Percentiles rank a stretch among this genome's conserved stretches.
phyloP scores from a whole-genome alignment of 306 rosid genomes.

The Astragalus glycyphyllos region DNA sequence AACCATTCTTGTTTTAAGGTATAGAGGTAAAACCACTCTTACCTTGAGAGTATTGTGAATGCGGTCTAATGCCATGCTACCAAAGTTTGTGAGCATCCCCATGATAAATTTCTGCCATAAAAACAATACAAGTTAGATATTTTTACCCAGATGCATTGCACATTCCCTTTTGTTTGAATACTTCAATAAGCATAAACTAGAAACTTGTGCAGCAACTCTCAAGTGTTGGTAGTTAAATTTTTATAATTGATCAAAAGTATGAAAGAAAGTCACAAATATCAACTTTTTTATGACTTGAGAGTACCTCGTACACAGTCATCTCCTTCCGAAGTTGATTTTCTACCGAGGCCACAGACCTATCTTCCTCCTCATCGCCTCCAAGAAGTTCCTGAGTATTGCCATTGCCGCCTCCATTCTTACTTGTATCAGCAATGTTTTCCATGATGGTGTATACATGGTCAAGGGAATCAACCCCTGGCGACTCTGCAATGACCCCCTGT shows the following conservation, averaged over 20 bases:
- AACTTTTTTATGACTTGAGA: slow-evolving; percentile 2
- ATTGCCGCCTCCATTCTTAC: slow-evolving; percentile 62
- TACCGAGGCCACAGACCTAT: slow-evolving; percentile 74
- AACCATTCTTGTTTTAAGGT: background rate
- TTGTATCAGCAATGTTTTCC: slow-evolving; percentile 69
- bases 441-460: slow-evolving; percentile 65
- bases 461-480: slow-evolving; percentile 56
- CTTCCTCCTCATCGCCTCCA: slow-evolving; percentile 92
- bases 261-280: slow-evolving; percentile 11
- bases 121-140: slow-evolving; percentile 36
- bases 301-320: slow-evolving; percentile 92
- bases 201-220: too few species aligned
- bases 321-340: slow-evolving; percentile 89
- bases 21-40: slow-evolving; percentile 39
- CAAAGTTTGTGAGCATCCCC: slow-evolving; percentile 98
- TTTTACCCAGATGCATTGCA: too few species aligned
- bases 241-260: too few species aligned
- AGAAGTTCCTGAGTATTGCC: slow-evolving; percentile 70
- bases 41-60: slow-evolving; percentile 98
- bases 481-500: slow-evolving; percentile 83
- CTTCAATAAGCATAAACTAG: too few species aligned
- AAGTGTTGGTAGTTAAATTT: too few species aligned
- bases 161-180: too few species aligned
- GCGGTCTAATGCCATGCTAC: slow-evolving; percentile 89
- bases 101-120: slow-evolving; percentile 79